phyloP scores from a whole-genome alignment of 352 stramenopile species.

The Phytophthora pluvialis region DNA sequence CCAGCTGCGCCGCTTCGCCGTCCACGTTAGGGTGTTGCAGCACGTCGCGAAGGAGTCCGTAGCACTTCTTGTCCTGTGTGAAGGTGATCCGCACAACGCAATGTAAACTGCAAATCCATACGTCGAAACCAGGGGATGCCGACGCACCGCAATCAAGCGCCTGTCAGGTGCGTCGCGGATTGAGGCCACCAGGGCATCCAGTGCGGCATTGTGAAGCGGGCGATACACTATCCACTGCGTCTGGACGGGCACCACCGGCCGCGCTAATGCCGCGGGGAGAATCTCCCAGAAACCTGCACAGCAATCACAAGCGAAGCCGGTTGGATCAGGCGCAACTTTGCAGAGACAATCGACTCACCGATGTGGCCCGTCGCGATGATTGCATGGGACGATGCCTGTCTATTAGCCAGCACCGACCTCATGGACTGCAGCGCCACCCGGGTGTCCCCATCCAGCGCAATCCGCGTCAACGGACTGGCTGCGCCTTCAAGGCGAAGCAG shows the following conservation, averaged over 20 bases:
- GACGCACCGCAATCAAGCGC: constrained; percentile 51
- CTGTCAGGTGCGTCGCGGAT: constrained; percentile 42
- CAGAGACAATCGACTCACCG: constrained; percentile 17
- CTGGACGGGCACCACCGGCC: constrained; percentile 29
- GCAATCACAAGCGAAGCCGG: not conserved
- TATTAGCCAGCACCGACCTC: constrained; percentile 6
- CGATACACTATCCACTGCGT: constrained; percentile 72
- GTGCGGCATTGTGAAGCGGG: constrained; percentile 46
- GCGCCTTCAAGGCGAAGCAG: constrained; percentile 48
- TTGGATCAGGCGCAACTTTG: not conserved
- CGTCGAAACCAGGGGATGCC: no score
- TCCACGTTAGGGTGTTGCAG: constrained; percentile 22
- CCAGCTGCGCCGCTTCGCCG: constrained; percentile 30
- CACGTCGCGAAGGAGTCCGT: constrained; percentile 37
- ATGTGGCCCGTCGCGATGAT: constrained; percentile 59
- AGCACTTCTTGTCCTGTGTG: constrained; percentile 71
- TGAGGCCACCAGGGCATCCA: constrained; percentile 47
- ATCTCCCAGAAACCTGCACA: constrained; percentile 60
- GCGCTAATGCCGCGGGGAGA: constrained; percentile 44
- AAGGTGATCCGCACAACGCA: not conserved
- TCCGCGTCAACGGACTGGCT: constrained; percentile 6
- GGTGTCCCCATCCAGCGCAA: constrained; percentile 25
- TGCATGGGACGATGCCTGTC: constrained; percentile 20
- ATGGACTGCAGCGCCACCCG: constrained; percentile 17
- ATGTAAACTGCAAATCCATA: no score